Evolutionary conservation across 768 basidiomycete species (phyloP), one percentile per base, ranked within the genome.

Genomic region (Agaricus blazei): DNA sequence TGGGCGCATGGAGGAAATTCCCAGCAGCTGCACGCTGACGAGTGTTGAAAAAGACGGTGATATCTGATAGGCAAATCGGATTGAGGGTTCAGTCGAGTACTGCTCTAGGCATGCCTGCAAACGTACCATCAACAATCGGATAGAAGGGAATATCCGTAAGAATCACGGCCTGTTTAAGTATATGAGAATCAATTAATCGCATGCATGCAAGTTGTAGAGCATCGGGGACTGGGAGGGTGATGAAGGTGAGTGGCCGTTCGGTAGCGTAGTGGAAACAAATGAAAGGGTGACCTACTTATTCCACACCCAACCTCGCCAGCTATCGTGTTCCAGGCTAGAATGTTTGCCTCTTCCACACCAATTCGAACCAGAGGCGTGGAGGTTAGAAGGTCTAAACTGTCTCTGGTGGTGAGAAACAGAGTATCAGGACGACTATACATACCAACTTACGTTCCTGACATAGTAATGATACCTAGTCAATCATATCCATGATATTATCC

Each of bases 141-240:
- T 46, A 42, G 51, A 73, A 74, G 5, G 55, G 52, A 5, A 60
- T 43, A 43, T 59, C 63, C 0, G 65, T 63, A 26, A 50, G 64
- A 51, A 69, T 65, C 1, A 70, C 67, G 0, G 69, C 68, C 48
- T 68, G 59, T 52, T 69, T 67, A 15, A 74, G 56, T 14, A 57
- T 67, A 9, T 60, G 59, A 54, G 55, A 60, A 19, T 70, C 67
- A 8, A 72, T 63, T 9, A 58, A 56, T 54, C 68, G 63, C 73
- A 73, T 73, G 51, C 73, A 74, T 11, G 65, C 29, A 1, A 73
- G 52, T 49, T 74, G 73, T n/a, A 19, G 19, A 19, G 19, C 19
- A 19, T 62, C 60, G 19, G 19, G 19, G 19, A 19, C 19, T 19
- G 19, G 19, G 19, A 19, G 19, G 19, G 19, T 19, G 19, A 28